Percentiles rank a stretch among this genome's conserved stretches.
Conservation (phyloP, 345 rosid species). For the Stellera chamaejasme region DNA sequence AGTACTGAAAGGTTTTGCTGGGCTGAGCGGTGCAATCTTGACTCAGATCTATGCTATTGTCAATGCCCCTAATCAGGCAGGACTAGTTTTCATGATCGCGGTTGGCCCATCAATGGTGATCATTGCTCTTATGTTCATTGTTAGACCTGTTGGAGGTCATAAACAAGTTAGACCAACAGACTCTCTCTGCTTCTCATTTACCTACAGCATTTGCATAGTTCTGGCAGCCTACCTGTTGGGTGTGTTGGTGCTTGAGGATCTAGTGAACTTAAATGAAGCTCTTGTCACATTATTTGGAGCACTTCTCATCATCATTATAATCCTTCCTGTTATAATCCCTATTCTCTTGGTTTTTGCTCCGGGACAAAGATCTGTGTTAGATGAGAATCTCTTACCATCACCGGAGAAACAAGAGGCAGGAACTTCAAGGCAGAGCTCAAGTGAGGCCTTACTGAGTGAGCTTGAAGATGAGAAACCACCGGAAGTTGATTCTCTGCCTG, state of each 20-base stretch:
- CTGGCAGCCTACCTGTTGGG: conserved; percentile 68
- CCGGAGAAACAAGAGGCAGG: conserved; percentile 24
- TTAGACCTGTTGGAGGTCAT: conserved; percentile 67
- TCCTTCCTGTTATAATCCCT: conserved; percentile 56
- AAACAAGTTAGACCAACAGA: conserved; percentile 45
- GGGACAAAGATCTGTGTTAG: conserved; percentile 10
- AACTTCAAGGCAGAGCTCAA: conserved; percentile 16
- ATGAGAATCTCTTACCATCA: conserved; percentile 25
- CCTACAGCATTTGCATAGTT: conserved; percentile 49
- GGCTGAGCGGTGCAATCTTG: conserved; percentile 86
- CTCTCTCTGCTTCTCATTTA: conserved; percentile 30
- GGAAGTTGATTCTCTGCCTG: conserved; percentile 49
- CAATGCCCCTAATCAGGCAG: conserved; percentile 45
- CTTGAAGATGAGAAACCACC: conserved; percentile 47
- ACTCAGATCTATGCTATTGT: conserved; percentile 66
- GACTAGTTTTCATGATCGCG: conserved; percentile 69
- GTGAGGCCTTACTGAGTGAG: conserved; percentile 59
- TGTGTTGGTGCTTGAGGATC: conserved; percentile 55
- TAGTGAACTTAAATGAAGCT: conserved; percentile 37
- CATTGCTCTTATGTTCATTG: conserved; percentile 48
- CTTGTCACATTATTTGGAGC: conserved; percentile 29
- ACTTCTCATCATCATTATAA: conserved; percentile 37
- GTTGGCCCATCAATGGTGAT: conserved; percentile 63
- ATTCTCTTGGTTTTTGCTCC: conserved; percentile 28
- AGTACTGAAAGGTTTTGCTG: conserved; percentile 82